phyloP scores from a whole-genome alignment of 2,329 filamentous ascomycete species.

The Penicillium sp. region DNA sequence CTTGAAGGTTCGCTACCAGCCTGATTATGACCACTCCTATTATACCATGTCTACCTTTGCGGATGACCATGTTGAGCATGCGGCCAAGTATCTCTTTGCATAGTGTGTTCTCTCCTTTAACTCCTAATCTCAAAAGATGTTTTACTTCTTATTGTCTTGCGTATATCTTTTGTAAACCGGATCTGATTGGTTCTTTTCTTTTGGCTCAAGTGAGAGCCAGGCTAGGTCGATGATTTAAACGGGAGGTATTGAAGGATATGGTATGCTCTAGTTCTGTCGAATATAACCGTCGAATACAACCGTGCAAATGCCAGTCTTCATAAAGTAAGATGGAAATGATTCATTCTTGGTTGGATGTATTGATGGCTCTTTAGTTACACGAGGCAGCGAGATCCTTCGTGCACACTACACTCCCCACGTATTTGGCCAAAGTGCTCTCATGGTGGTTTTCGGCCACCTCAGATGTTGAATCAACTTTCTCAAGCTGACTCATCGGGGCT shows the following conservation, averaged over 20 bases:
- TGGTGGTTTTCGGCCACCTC: too few relatives aligned
- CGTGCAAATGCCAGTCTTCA: too few relatives aligned
- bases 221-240: constrained; percentile 13
- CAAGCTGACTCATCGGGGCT: too few relatives aligned
- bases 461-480: too few relatives aligned
- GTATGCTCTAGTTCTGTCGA: not conserved
- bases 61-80: constrained; percentile 86
- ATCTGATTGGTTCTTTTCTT: constrained; percentile 10
- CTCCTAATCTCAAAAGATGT: not conserved
- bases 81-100: constrained; percentile 74
- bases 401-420: not conserved
- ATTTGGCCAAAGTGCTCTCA: too few relatives aligned
- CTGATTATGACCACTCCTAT: constrained; percentile 96
- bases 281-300: too few relatives aligned
- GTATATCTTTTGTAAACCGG: constrained; percentile 4
- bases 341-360: not conserved
- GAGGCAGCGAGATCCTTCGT: not conserved
- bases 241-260: not conserved
- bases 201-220: constrained; percentile 16
- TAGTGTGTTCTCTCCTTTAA: constrained; percentile 45
- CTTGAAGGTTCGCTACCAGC: constrained; percentile 76
- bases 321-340: not conserved
- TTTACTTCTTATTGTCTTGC: not conserved
- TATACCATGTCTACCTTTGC: constrained; percentile 92
- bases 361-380: not conserved